A percentile compares a stretch with the other conserved stretches of the same genome.
These are phyloP conservation scores for Stellera chamaejasme DNA, from an alignment of 345 rosid genomes.

Conservation along the genomic window DNA sequence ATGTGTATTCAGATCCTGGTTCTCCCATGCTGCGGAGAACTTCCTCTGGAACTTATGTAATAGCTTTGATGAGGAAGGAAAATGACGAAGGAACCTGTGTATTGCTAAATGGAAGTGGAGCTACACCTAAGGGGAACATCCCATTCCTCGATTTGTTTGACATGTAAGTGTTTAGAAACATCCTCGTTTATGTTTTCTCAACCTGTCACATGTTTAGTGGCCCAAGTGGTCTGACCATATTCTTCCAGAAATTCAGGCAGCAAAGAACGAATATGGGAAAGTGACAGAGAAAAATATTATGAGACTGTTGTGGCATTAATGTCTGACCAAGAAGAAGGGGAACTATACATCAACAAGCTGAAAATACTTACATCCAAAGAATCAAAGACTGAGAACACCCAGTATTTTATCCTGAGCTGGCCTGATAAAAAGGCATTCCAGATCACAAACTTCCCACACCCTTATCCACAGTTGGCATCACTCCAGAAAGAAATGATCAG, in stretches of 20 bases:
- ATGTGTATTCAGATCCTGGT: constrained; percentile 99
- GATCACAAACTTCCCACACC: constrained; percentile 89
- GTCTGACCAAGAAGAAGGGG: constrained; percentile 87
- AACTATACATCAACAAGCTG: constrained; percentile 52
- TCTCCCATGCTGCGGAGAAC: constrained; percentile 95
- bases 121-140: constrained; percentile 93
- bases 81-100: constrained; percentile 52
- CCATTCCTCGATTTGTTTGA: constrained; percentile 98
- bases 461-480: constrained; percentile 89
- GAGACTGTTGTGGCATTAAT: constrained; percentile 88
- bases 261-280: constrained; percentile 98
- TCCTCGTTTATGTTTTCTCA: neutral
- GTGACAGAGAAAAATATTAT: constrained; percentile 81
- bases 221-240: constrained; percentile 19
- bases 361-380: constrained; percentile 85
- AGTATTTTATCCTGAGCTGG: constrained; percentile 79
- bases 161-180: constrained; percentile 49
- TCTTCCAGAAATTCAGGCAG: constrained; percentile 72
- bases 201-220: constrained; percentile 11
- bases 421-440: constrained; percentile 71
- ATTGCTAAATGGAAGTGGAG: constrained; percentile 89
- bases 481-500: constrained; percentile 96
- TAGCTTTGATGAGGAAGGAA: constrained; percentile 81
- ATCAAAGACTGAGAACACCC: constrained; percentile 93
- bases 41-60: constrained; percentile 60